Conservation (phyloP, 2,329 filamentous ascomycete species). For the Xylaria sp. region DNA sequence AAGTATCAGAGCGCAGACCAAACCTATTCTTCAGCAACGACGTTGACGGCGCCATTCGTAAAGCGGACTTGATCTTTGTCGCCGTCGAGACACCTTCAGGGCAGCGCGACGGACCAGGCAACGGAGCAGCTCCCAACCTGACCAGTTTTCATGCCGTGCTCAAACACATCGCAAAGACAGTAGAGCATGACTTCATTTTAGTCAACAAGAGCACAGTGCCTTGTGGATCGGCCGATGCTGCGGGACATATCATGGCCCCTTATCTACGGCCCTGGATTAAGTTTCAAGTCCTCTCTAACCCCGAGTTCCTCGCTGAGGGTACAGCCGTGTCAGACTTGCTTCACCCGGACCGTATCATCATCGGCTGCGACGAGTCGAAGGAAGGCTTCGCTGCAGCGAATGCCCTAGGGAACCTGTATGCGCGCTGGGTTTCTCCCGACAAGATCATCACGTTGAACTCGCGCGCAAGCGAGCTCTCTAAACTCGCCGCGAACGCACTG, state of each 20-base stretch:
- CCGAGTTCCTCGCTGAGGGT: background rate
- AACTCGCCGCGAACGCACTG: background rate
- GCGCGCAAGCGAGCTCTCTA: background rate
- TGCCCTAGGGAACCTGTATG: background rate
- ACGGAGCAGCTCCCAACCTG: background rate
- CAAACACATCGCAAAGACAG: background rate
- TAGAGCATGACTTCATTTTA: constrained; percentile 1
- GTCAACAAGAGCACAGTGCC: constrained; percentile 1
- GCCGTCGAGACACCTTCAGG: background rate
- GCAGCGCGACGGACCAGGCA: background rate
- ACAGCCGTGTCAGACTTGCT: background rate
- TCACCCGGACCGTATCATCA: background rate
- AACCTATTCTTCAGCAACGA: background rate
- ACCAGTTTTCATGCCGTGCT: constrained; percentile 2
- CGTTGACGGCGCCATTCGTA: background rate
- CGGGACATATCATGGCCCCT: background rate
- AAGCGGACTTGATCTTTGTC: background rate
- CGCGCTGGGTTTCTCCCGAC: background rate
- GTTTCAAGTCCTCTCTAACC: background rate
- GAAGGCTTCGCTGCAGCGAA: constrained; percentile 1
- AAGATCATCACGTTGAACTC: background rate
- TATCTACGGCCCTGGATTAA: background rate
- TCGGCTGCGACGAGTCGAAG: background rate
- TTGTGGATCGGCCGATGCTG: background rate
- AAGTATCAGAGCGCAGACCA: background rate